Evolutionary conservation across 352 stramenopile genomes (phyloP).

Genomic region (Globisporangium recalcitrans): DNA sequence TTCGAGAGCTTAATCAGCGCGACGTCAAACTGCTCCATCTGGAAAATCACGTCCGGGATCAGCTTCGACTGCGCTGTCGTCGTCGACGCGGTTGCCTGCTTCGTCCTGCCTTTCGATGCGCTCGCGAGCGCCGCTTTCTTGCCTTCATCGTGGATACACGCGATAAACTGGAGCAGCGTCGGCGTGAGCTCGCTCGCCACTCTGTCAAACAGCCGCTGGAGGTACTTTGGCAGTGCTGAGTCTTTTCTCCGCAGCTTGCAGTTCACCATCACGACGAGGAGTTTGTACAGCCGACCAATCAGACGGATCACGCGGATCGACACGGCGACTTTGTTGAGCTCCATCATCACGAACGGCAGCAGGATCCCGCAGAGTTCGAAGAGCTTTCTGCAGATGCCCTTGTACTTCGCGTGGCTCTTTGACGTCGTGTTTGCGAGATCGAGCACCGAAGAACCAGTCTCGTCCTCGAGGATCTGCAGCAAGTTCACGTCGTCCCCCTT

Average conservation of each 20-base stretch:
- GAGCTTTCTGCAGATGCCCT: conserved; percentile 27
- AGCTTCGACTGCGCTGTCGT: conserved; percentile 37
- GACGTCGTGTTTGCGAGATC: conserved; percentile 15
- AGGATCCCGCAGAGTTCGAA: conserved; percentile 33
- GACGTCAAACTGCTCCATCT: conserved; percentile 68
- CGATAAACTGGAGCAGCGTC: conserved; percentile 43
- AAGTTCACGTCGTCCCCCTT: conserved; percentile 33
- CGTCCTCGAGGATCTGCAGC: conserved; percentile 34
- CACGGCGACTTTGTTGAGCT: conserved; percentile 26
- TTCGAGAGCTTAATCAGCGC: conserved; percentile 63
- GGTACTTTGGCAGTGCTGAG: conserved; percentile 29
- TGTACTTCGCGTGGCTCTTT: conserved; percentile 23
- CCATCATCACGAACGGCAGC: conserved; percentile 43
- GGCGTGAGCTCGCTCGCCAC: conserved; percentile 37
- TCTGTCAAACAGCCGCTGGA: conserved; percentile 44
- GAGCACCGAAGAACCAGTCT: conserved; percentile 26
- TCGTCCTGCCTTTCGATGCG: conserved; percentile 11
- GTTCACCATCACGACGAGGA: conserved; percentile 35
- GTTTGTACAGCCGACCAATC: conserved; percentile 45
- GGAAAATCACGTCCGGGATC: conserved; percentile 61
- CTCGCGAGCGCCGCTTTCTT: conserved; percentile 18
- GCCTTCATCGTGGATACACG: conserved; percentile 42
- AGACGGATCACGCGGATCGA: conserved; percentile 42
- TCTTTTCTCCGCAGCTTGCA: conserved; percentile 42
- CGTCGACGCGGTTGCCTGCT: conserved; percentile 4